phyloP scores from a whole-genome alignment of 1,284 basidiomycete genomes.

The Tilletia caries region DNA sequence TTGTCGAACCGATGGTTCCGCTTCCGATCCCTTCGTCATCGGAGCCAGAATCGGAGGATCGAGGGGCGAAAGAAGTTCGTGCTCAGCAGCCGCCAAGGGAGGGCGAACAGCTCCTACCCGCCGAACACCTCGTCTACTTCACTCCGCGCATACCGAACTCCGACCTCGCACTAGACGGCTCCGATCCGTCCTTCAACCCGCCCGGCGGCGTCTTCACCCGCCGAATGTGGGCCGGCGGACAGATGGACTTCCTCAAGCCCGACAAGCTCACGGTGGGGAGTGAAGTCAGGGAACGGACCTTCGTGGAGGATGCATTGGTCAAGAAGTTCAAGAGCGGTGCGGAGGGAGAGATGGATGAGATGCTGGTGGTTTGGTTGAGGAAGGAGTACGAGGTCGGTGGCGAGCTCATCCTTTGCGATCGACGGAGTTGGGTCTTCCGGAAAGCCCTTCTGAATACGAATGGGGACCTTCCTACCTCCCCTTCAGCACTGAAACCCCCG shows the following conservation, averaged over 20 bases:
- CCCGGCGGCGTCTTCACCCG: constrained; percentile 18
- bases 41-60: too few relatives aligned
- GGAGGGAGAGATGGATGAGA: constrained; percentile 17
- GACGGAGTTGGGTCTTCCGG: constrained; percentile 20
- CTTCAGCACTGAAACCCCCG: neutral
- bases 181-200: constrained; percentile 23
- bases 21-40: too few relatives aligned
- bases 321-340: constrained; percentile 11
- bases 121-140: constrained; percentile 20
- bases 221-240: constrained; percentile 23
- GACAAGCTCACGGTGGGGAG: neutral
- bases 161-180: constrained; percentile 17
- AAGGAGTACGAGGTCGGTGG: constrained; percentile 16
- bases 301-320: constrained; percentile 16
- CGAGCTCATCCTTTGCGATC: constrained; percentile 9
- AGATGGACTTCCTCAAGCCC: constrained; percentile 16
- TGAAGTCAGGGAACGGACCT: constrained; percentile 15
- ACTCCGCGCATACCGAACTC: constrained; percentile 11
- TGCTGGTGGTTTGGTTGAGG: constrained; percentile 20
- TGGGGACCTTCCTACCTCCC: neutral
- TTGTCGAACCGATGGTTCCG: constrained; percentile 12
- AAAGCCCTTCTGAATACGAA: neutral
- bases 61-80: too few relatives aligned
- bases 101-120: neutral
- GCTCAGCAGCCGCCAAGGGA: too few relatives aligned